These are phyloP conservation scores for Termitomyces heimii DNA, from an alignment of 768 basidiomycete species.

Conservation along the genomic window DNA sequence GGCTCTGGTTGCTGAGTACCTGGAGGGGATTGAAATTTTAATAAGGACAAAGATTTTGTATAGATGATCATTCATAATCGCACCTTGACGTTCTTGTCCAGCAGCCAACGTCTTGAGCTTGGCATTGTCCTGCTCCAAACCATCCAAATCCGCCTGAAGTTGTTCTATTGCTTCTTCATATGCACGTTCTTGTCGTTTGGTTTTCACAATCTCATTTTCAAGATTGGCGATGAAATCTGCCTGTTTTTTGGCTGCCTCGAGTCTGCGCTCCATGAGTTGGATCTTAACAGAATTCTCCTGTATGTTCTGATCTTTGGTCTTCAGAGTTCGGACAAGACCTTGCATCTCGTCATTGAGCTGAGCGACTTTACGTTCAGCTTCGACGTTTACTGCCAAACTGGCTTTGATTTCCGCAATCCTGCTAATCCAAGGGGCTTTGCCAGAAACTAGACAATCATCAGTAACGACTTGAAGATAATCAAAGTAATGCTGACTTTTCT, in stretches of 20 bases:
- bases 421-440: slow-evolving; percentile 78
- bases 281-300: slow-evolving; percentile 92
- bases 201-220: slow-evolving; percentile 73
- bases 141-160: slow-evolving; percentile 82
- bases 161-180: slow-evolving; percentile 95
- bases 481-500: slow-evolving; percentile 55
- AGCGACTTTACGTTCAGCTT: slow-evolving; percentile 84
- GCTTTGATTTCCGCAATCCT: slow-evolving; percentile 82
- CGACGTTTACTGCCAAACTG: slow-evolving; percentile 77
- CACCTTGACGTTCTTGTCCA: slow-evolving; percentile 70
- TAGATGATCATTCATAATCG: slow-evolving; percentile 12
- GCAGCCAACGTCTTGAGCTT: slow-evolving; percentile 69
- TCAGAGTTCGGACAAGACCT: slow-evolving; percentile 77
- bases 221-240: slow-evolving; percentile 78
- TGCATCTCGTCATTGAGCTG: slow-evolving; percentile 89
- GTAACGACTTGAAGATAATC: neutral
- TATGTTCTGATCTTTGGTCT: slow-evolving; percentile 82
- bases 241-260: slow-evolving; percentile 89
- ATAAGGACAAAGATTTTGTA: neutral
- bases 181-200: slow-evolving; percentile 81
- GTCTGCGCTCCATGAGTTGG: slow-evolving; percentile 88
- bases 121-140: slow-evolving; percentile 81
- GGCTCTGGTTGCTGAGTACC: slow-evolving; percentile 47
- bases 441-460: slow-evolving; percentile 43
- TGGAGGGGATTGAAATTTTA: slow-evolving; percentile 18